phyloP scores from a whole-genome alignment of 148 eudicot genomes.

The Camellia japonica region DNA sequence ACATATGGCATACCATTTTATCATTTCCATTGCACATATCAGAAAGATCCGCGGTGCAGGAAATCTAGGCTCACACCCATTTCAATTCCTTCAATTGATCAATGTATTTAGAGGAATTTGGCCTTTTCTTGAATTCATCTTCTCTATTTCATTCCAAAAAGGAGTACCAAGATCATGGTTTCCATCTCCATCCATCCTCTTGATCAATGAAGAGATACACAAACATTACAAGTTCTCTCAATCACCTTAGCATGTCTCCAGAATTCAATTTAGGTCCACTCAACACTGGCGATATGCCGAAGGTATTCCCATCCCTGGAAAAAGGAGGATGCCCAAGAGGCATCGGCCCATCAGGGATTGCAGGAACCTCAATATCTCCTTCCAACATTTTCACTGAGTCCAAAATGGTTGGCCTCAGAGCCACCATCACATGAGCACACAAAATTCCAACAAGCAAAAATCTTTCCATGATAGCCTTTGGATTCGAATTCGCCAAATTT shows the following conservation, averaged over 20 bases:
- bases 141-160: background rate
- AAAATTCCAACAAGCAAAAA: constrained; percentile 73
- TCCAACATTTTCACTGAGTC: constrained; percentile 86
- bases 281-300: constrained; percentile 51
- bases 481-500: constrained; percentile 29
- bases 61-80: background rate
- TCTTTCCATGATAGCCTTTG: constrained; percentile 73
- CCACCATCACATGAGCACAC: constrained; percentile 95
- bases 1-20: too few species aligned
- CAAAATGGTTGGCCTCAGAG: constrained; percentile 69
- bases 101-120: background rate
- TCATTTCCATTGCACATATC: too few species aligned
- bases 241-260: constrained; percentile 49
- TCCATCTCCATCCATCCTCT: background rate
- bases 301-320: constrained; percentile 31
- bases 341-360: constrained; percentile 66
- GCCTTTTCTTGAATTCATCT: background rate
- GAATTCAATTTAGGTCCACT: constrained; percentile 42
- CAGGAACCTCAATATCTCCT: constrained; percentile 82
- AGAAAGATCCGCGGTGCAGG: too few species aligned
- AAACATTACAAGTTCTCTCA: background rate
- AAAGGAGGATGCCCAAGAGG: constrained; percentile 67
- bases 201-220: constrained; percentile 7
- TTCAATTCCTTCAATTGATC: constrained; percentile 1
- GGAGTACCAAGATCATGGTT: background rate